Evolutionary conservation across 345 rosid species (phyloP).

Genomic region (Ceriops tagal): DNA sequence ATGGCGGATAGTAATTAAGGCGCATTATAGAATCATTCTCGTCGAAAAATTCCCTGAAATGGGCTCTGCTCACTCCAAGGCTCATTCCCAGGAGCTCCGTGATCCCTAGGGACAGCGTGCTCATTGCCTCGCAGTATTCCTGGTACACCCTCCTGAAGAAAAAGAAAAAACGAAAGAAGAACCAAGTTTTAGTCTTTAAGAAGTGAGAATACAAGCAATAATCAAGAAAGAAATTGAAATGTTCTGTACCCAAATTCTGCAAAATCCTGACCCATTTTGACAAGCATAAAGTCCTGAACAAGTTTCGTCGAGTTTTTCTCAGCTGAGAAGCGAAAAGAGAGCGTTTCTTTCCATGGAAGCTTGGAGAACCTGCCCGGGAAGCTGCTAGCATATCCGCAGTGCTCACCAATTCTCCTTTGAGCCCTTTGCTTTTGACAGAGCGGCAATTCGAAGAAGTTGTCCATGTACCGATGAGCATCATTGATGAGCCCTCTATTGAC

Average conservation of each 20-base stretch:
- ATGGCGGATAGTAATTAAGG: slow-evolving; percentile 21
- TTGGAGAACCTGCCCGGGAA: slow-evolving; percentile 22
- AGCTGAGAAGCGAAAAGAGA: slow-evolving; percentile 12
- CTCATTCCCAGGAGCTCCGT: slow-evolving; percentile 20
- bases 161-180: not conserved
- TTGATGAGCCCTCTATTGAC: slow-evolving; percentile 1
- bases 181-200: not conserved
- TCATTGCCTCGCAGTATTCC: slow-evolving; percentile 20
- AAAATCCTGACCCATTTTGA: slow-evolving; percentile 16
- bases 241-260: slow-evolving; percentile 16
- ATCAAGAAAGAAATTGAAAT: not conserved
- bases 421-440: slow-evolving; percentile 15
- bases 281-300: slow-evolving; percentile 4
- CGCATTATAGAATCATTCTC: slow-evolving; percentile 21
- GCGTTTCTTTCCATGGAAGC: slow-evolving; percentile 25
- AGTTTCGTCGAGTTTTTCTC: not conserved
- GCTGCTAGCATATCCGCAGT: slow-evolving; percentile 20
- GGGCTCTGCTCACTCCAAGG: slow-evolving; percentile 10
- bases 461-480: slow-evolving; percentile 20
- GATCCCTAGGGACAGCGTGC: slow-evolving; percentile 10
- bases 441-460: slow-evolving; percentile 19
- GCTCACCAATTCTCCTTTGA: slow-evolving; percentile 13
- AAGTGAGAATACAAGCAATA: not conserved
- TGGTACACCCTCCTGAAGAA: slow-evolving; percentile 14
- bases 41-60: slow-evolving; percentile 18